Evolutionary conservation across 495 filamentous ascomycete species (phyloP).

Genomic region (Evansstolkia leycettana): DNA sequence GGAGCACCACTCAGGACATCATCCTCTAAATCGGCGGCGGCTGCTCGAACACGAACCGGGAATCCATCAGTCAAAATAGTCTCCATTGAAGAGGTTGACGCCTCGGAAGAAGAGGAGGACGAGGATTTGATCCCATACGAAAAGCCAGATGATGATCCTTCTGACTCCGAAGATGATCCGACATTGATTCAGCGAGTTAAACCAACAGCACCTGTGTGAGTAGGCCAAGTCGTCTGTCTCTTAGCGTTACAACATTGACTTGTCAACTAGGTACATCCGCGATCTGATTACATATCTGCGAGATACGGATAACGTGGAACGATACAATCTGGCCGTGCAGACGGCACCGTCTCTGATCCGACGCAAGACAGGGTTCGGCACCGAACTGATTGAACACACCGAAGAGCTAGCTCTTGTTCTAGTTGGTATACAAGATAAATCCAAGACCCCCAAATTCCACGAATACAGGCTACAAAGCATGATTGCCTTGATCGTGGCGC

Average conservation of each 20-base stretch:
- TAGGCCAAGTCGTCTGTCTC: constrained; percentile 1
- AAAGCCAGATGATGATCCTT: constrained; percentile 85
- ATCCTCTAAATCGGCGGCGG: neutral
- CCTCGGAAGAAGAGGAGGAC: constrained; percentile 42
- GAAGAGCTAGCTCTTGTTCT: constrained; percentile 68
- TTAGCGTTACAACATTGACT: constrained; percentile 10
- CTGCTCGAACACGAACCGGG: constrained; percentile 8
- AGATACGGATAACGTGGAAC: constrained; percentile 74
- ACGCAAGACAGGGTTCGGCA: constrained; percentile 77
- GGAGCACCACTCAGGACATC: constrained; percentile 2
- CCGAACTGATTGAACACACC: constrained; percentile 70
- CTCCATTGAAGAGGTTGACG: constrained; percentile 55
- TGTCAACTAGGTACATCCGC: constrained; percentile 55
- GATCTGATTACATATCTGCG: constrained; percentile 70
- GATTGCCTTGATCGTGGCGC: constrained; percentile 67
- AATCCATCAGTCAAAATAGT: constrained; percentile 39
- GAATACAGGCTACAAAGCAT: constrained; percentile 70
- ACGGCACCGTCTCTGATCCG: constrained; percentile 73
- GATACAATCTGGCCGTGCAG: constrained; percentile 63
- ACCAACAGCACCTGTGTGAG: constrained; percentile 69
- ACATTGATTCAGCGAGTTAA: constrained; percentile 74
- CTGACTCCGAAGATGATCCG: constrained; percentile 87
- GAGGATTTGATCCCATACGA: constrained; percentile 71
- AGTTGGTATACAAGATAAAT: constrained; percentile 67
- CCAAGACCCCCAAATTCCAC: constrained; percentile 46